Evolutionary conservation across 78 protist genomes (phyloP), one percentile per base, ranked within the genome.

Genomic region (slime mould (Dictyostelium discoideum)): DNA sequence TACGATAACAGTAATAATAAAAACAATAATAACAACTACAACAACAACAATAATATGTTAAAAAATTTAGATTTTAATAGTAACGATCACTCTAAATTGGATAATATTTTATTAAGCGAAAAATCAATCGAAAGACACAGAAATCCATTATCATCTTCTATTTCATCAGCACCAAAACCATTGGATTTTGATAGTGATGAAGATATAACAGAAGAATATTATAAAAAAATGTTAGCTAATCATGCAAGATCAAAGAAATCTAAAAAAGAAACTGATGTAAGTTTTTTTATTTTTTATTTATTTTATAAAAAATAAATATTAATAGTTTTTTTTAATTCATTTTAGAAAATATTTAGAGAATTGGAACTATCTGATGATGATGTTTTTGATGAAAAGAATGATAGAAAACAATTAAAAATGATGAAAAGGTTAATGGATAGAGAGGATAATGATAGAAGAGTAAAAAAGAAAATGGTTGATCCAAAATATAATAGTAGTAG

Each of bases 291-390:
- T 48, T n/a, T 16, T 76, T 24, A 50, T 74, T 44, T 13, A n/a
- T 20, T 16, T 48, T 32, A 32, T 32, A 32, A 32, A 57, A 24
- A 39, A 57, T 46, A 72, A 86, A 73, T 39, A 24, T 40, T 18
- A 73, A n/a, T 40, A 77, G 9, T 16, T 13, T 74, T 16, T 37
- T 29, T 16, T 37, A 10, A 11, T 37, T 76, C 0, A 20, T 4
- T 54, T 7, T 57, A 82, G 76, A 82, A 54, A 44, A 50, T 40
- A 18, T 50, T 87, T 39, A 78, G 46, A 37, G 85, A 78, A 5
- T n/a, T 76, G 9, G 85, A 87, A 16, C 24, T 87, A n/a, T 78
- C 84, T 6, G 93, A 87, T 63, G 93, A 87, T 18, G 85, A 87
- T 29, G 32, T 79, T 11, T 79, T 79, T 79, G 44, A 79, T 79